A percentile compares a stretch with the other conserved stretches of the same genome.
Conservation (phyloP, 441 rosid species). For the Sinapis alba region DNA sequence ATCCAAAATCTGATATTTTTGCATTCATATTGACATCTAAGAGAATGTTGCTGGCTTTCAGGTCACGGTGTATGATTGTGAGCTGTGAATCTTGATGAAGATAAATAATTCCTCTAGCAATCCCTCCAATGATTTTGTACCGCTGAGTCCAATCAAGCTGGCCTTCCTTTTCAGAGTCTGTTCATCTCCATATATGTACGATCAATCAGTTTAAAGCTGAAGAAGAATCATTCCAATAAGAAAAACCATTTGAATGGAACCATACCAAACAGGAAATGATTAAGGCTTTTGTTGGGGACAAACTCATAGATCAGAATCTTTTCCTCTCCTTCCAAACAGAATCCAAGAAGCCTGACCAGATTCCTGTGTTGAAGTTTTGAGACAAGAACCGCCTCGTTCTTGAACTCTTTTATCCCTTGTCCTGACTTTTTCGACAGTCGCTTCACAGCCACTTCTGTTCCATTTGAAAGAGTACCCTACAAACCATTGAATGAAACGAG, state of each 20-base stretch:
- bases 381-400: slow-evolving; percentile 50
- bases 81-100: slow-evolving; percentile 59
- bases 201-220: background rate
- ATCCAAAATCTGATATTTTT: slow-evolving; percentile 55
- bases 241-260: background rate
- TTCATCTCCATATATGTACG: background rate
- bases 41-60: slow-evolving; percentile 53
- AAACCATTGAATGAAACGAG: background rate
- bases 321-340: slow-evolving; percentile 46
- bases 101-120: slow-evolving; percentile 53
- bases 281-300: slow-evolving; percentile 54
- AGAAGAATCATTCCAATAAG: background rate
- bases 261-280: slow-evolving; percentile 48
- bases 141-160: slow-evolving; percentile 47
- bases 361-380: slow-evolving; percentile 59
- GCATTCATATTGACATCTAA: slow-evolving; percentile 51
- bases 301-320: slow-evolving; percentile 52
- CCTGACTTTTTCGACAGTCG: slow-evolving; percentile 38
- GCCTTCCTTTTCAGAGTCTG: slow-evolving; percentile 39
- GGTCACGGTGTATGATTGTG: slow-evolving; percentile 54
- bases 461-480: slow-evolving; percentile 44
- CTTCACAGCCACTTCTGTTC: slow-evolving; percentile 53
- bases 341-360: slow-evolving; percentile 52
- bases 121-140: slow-evolving; percentile 47
- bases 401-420: slow-evolving; percentile 52